Evolutionary conservation across 1,139 yeast genomes (phyloP), one percentile per base, ranked within the genome.

Genomic region (Taphrina betulina): DNA sequence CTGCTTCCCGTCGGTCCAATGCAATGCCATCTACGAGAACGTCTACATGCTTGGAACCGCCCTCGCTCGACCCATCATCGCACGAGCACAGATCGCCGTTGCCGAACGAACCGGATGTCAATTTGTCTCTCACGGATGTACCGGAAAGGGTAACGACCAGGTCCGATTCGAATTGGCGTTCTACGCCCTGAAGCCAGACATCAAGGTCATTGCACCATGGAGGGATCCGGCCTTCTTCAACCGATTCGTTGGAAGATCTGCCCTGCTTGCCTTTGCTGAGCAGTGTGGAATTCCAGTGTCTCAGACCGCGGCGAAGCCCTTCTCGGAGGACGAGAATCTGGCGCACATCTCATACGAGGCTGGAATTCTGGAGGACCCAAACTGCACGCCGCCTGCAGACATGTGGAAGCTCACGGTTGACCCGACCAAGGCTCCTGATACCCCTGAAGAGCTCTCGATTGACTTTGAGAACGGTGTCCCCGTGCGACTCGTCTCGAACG

Each of bases 141-240:
- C 98, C 65, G 98, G 98, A 77, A 92, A 92, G 78, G 98, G 98
- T 76, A 92, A 92, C 72, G 98, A 92, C 74, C 98, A 92, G 77
- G 97, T 92, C 64, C 85, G 98, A 75, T 92, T 92, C 71, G 98
- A 92, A 76, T 78, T 92, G 64, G 85, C 95, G 8, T 92, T 90
- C 79, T 92, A 92, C 73, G 98, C 97, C 35, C 81, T 92, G 72
- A 89, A 92, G 78, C 98, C 98, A 48, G 97, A 90, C 69, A 95
- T 92, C 67, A 78, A 80, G 70, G 96, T 89, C 65, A 92, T 92
- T 75, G 96, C 98, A 52, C 98, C 98, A 71, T 92, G 98, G 98
- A 87, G 98, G 80, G 88, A 86, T 71, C 97, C 98, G 38, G 85
- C 70, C 50, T 92, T 92, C 73, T 89, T 88, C 77, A 82, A 88